These are phyloP conservation scores for Nannizziopsis arthrosporioides DNA, from an alignment of 2,329 filamentous ascomycete genomes.

Conservation along the genomic window DNA sequence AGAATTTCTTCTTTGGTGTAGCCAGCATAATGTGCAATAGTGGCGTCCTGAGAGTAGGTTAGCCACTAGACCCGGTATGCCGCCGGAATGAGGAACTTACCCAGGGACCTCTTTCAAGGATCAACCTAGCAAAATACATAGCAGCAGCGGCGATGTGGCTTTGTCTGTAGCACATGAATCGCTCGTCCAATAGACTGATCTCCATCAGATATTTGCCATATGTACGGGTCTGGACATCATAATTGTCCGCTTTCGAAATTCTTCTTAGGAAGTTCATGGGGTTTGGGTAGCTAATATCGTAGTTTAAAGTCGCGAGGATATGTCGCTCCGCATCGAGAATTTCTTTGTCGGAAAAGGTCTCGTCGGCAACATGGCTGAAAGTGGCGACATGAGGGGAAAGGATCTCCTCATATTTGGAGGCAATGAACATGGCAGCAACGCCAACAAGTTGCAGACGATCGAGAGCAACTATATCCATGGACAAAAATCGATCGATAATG, in stretches of 20 bases:
- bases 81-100: slow-evolving; percentile 40
- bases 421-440: slow-evolving; percentile 88
- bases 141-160: slow-evolving; percentile 83
- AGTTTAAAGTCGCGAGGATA: slow-evolving; percentile 79
- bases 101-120: slow-evolving; percentile 85
- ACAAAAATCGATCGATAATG: slow-evolving; percentile 93
- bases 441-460: slow-evolving; percentile 95
- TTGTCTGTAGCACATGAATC: slow-evolving; percentile 79
- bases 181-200: slow-evolving; percentile 88
- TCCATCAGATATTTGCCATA: slow-evolving; percentile 97
- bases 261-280: slow-evolving; percentile 99
- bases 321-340: slow-evolving; percentile 96
- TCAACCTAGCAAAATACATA: slow-evolving; percentile 88
- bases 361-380: slow-evolving; percentile 93
- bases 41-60: slow-evolving; percentile 52
- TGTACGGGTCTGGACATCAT: slow-evolving; percentile 94
- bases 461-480: slow-evolving; percentile 88
- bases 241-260: slow-evolving; percentile 98
- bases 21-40: slow-evolving; percentile 78
- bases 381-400: slow-evolving; percentile 92
- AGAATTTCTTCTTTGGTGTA: slow-evolving; percentile 89
- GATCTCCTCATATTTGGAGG: slow-evolving; percentile 96
- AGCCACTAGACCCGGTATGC: background rate
- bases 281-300: slow-evolving; percentile 96
- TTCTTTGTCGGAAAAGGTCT: slow-evolving; percentile 88